Base-by-base conservation (phyloP, 116 monocot species). In the Iris pallida region DNA sequence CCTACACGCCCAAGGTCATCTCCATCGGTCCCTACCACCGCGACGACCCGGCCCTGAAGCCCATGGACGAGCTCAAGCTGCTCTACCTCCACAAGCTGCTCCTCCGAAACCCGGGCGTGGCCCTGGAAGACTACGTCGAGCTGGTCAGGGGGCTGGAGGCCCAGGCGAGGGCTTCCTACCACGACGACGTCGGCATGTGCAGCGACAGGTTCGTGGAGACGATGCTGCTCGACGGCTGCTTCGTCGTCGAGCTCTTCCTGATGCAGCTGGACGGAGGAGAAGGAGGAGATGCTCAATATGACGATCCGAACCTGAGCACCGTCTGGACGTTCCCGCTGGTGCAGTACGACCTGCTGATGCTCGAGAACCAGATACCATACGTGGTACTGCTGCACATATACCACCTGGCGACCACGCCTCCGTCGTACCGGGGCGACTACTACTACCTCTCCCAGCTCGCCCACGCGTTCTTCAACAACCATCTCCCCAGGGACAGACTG, bases 11-110 rank as follows among this genome's bases (percentile, higher is more conserved):
- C 2, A 79, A 76, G 61, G 65, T 87, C 2, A 78, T 87, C 47
- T 86, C 93, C 54, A 76, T 93, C 69, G 93, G 93, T 16, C 93
- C 90, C 4, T 85, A 82, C 86, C 93, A 93, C 76, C 73, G 84
- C 43, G 79, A 7, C 60, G 20, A 55, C 20, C 4, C 4, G 8
- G 2, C 13, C 53, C 73, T 64, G 7, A 48, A 14, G 5, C 17
- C 58, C 16, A 75, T 75, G 75, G 53, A 75, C 13, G 9, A 53
- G 4, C 44, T 52, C 16, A 75, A 75, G 12, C 43, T 49, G 52
- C 66, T 30, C 7, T 60, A 60, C 51, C 71, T 61, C n/a, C 15
- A 10, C 4, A 4, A 42, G 6, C 52, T 71, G 40, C 71, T 71
- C 42, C 11, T 16, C 30, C 45, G 42, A 48, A 5, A 10, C 52